Evolutionary conservation across 257 asterid species (phyloP), one percentile per base, ranked within the genome.

Genomic region (Nicotiana paniculata): DNA sequence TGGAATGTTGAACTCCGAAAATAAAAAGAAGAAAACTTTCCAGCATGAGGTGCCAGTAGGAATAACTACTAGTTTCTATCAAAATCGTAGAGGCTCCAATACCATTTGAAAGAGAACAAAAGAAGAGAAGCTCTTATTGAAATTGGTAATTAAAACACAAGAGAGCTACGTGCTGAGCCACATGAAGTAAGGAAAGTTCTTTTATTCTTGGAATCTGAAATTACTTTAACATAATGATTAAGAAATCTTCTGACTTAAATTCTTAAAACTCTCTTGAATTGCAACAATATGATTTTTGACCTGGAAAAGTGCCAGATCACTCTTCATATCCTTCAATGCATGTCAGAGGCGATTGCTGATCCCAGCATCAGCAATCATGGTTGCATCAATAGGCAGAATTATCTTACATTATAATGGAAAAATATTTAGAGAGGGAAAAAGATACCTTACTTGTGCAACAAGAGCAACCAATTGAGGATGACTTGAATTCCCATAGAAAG

Each of bases 401-500:
- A 12, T 6, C 28, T 18, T 7, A 26, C 16, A 74, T 53, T 48
- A 48, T 26, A 26, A 46, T 15, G 24, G 26, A 1, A 74, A 74
- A 74, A n/a, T 58, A 51, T 74, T 74, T 74, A 39, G 26, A 48
- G 9, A 24, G 79, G 79, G 9, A 65, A 81, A 46, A 81, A 55
- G 26, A 65, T 37, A 64, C 33, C 94, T 90, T 89, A 95, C 99
- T 85, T 96, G 99, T 39, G 99, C 99, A 85, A 96, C 91, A 83
- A 96, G 89, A 69, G 98, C 99, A 89, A 96, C 97, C 89, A 96
- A 90, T 57, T 86, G 97, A 81, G 98, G 96, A 89, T 86, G 95
- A 69, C 91, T 87, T 82, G 92, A 83, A 83, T 86, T 89, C 86
- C 99, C 97, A 84, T 81, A 84, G 82, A 93, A 96, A 70, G 97